These are phyloP conservation scores for Sordariomycetes sp. DNA, from an alignment of 2,329 filamentous ascomycete species.

Conservation along the genomic window DNA sequence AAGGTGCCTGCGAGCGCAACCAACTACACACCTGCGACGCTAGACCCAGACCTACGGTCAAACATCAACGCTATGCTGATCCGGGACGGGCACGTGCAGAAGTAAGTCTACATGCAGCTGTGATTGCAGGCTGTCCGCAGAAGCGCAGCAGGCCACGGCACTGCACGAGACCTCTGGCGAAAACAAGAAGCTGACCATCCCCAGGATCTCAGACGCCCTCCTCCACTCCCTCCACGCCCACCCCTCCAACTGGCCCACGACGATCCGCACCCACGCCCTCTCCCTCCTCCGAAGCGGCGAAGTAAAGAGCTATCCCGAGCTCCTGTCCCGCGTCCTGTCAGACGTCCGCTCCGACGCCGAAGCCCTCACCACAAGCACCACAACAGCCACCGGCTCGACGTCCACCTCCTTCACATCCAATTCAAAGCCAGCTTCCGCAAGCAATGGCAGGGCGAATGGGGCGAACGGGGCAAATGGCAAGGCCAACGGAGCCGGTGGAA, in stretches of 20 bases:
- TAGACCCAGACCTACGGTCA: conserved; percentile 52
- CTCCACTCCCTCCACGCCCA: conserved; percentile 53
- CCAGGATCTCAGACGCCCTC: conserved; percentile 55
- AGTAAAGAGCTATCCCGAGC: conserved; percentile 49
- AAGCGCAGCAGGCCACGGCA: too few relatives aligned
- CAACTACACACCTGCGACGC: conserved; percentile 49
- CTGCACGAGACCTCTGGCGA: too few relatives aligned
- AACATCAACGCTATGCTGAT: conserved; percentile 52
- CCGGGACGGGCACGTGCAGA: conserved; percentile 48
- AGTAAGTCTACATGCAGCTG: too few relatives aligned
- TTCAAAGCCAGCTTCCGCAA: conserved; percentile 14
- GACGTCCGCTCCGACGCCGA: conserved; percentile 45
- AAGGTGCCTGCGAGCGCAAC: conserved; percentile 52
- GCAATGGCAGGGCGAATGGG: too few relatives aligned
- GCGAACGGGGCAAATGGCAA: conserved; percentile 9
- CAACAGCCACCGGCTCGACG: conserved; percentile 21
- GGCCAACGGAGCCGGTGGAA: conserved; percentile 12
- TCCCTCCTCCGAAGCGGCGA: conserved; percentile 51
- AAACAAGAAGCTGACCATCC: background rate
- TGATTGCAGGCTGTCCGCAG: too few relatives aligned
- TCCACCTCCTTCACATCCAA: background rate
- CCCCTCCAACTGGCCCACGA: conserved; percentile 52
- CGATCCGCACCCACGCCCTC: conserved; percentile 50
- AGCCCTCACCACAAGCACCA: conserved; percentile 8
- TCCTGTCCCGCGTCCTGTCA: conserved; percentile 51